Evolutionary conservation across 2,329 filamentous ascomycete species (phyloP).

Genomic region (Eutypa lata): DNA sequence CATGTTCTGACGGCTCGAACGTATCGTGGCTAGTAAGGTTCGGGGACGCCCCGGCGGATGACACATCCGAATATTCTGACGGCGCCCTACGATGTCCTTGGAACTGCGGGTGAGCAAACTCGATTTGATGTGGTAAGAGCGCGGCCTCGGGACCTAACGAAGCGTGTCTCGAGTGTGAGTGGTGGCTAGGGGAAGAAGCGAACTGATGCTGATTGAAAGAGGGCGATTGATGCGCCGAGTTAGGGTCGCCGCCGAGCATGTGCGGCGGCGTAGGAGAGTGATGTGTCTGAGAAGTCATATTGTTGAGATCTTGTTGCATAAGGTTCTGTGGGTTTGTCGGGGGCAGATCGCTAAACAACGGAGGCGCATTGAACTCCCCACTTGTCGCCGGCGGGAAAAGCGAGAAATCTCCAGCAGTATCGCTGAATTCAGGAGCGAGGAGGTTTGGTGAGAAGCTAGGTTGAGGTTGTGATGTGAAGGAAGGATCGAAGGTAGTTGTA

Average conservation of each 20-base stretch:
- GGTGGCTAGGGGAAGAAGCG: slow-evolving; percentile 42
- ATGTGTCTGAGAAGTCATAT: slow-evolving; percentile 54
- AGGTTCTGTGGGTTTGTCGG: slow-evolving; percentile 38
- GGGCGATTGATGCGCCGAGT: slow-evolving; percentile 54
- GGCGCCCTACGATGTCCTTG: slow-evolving; percentile 79
- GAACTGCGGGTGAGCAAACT: slow-evolving; percentile 62
- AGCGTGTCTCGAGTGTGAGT: slow-evolving; percentile 56
- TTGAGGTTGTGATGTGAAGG: slow-evolving; percentile 42
- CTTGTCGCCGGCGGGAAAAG: slow-evolving; percentile 53
- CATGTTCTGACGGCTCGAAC: slow-evolving; percentile 69
- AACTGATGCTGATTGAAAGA: slow-evolving; percentile 56
- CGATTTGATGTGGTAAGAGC: slow-evolving; percentile 50
- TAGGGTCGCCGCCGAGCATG: slow-evolving; percentile 48
- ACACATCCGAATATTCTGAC: slow-evolving; percentile 92
- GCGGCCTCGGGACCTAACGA: slow-evolving; percentile 58
- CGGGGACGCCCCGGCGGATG: slow-evolving; percentile 79
- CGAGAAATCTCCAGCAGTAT: slow-evolving; percentile 53
- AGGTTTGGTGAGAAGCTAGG: slow-evolving; percentile 42
- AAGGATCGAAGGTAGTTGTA: slow-evolving; percentile 28
- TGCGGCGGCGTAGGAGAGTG: slow-evolving; percentile 56
- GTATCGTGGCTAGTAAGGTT: slow-evolving; percentile 74
- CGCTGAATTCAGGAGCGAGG: slow-evolving; percentile 49
- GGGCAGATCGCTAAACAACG: slow-evolving; percentile 55
- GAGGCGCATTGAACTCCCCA: slow-evolving; percentile 53
- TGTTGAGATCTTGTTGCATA: slow-evolving; percentile 45